A percentile compares a stretch with the other conserved stretches of the same genome.
Conservation (phyloP, 108 stramenopile species). For the Nitzschia putrida region DNA sequence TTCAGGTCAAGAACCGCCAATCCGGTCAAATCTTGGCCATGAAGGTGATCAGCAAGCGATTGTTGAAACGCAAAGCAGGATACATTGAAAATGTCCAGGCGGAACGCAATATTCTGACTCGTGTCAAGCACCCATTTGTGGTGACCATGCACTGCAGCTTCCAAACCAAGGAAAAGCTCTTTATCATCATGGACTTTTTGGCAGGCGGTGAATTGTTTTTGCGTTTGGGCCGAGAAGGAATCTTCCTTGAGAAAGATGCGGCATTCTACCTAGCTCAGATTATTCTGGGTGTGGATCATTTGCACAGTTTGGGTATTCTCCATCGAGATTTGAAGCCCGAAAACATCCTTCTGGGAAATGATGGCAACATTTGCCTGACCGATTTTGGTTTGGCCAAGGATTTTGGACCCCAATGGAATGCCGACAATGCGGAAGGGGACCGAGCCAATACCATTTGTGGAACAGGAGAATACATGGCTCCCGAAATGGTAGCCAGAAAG, state of each 20-base stretch:
- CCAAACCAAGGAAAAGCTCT: conserved; percentile 93
- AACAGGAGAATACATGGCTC: conserved; percentile 89
- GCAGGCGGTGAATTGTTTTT: conserved; percentile 96
- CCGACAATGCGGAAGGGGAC: conserved; percentile 42
- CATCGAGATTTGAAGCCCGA: conserved; percentile 97
- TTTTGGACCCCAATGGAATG: conserved; percentile 45
- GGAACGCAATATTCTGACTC: conserved; percentile 92
- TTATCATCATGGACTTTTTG: conserved; percentile 96
- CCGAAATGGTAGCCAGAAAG: conserved; percentile 93
- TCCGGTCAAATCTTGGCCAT: conserved; percentile 87
- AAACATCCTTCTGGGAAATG: conserved; percentile 86
- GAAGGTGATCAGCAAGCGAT: conserved; percentile 95
- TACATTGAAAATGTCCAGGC: conserved; percentile 86
- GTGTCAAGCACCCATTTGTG: conserved; percentile 94
- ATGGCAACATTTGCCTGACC: conserved; percentile 93
- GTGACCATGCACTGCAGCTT: conserved; percentile 95
- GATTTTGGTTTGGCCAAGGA: conserved; percentile 98
- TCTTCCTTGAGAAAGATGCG: conserved; percentile 76
- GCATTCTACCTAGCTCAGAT: conserved; percentile 97
- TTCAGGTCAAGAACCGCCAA: conserved; percentile 85
- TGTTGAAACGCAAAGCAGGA: conserved; percentile 76
- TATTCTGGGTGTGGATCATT: conserved; percentile 90
- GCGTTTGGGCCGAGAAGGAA: conserved; percentile 78
- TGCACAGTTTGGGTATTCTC: conserved; percentile 88
- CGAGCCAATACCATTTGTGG: conserved; percentile 84